Evolutionary conservation across 1,284 basidiomycete species (phyloP), one percentile per base, ranked within the genome.

Genomic region (Apiotrichum veenhuisii): DNA sequence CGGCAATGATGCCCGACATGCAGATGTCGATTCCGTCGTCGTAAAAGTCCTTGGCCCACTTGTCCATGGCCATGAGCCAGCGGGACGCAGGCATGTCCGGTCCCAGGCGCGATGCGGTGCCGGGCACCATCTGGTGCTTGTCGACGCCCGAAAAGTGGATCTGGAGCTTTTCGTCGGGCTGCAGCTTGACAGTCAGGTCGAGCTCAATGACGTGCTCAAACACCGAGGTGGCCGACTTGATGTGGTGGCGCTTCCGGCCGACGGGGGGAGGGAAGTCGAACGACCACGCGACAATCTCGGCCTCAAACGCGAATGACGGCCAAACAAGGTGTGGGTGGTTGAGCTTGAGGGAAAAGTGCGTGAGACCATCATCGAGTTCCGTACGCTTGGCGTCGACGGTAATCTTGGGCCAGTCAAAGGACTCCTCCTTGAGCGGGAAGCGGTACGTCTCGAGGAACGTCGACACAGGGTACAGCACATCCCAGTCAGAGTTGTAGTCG

Each of bases 301-400:
- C 94, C 54, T 94, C 88, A 68, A 98, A 98, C 0, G 91, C 89
- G 52, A 98, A 83, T 1, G 90, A 91, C 83, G 70, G 55, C 61
- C 53, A 71, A 14, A 73, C 70, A 14, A 75, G 55, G 12, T 87
- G 87, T 2, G 90, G 89, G 77, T 97, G 93, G 44, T 84, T 79
- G 44, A 97, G 82, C 44, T 82, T 78, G 33, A 98, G 71, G 7
- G 84, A 86, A 50, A 98, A 73, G 49, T 80, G 83, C 54, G 92
- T 81, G 2, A 82, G 81, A 8, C 85, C 67, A 42, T 66, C 58
- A 83, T 14, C 77, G 66, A 17, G 82, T 78, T 30, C 81, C 66
- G 5, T 82, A 34, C 69, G 68, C 3, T 55, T 52, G 1, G 64
- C 54, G 25, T 62, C 52, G 20, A 51, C 42, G 4, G 45, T 54